These are phyloP conservation scores for Arachis hypogaea DNA, from an alignment of 306 rosid species.

Conservation along the genomic window DNA sequence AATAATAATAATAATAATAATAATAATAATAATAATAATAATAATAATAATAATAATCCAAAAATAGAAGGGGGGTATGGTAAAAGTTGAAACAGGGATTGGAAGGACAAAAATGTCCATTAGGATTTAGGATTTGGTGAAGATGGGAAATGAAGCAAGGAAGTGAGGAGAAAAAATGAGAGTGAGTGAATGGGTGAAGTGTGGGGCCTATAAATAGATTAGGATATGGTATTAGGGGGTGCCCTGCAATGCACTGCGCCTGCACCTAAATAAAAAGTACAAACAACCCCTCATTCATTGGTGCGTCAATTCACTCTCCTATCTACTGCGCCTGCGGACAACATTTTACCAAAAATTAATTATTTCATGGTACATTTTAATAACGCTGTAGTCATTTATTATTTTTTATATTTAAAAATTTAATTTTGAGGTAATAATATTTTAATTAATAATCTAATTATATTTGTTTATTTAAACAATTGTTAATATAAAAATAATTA, in stretches of 20 bases:
- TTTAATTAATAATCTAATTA: too few species aligned
- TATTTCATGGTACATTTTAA: too few species aligned
- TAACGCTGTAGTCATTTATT: too few species aligned
- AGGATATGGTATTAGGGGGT: conserved; percentile 16
- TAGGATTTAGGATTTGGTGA: neutral
- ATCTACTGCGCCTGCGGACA: conserved; percentile 37
- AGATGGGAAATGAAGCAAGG: neutral
- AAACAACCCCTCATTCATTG: conserved; percentile 42
- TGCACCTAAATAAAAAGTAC: conserved; percentile 46
- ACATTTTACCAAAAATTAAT: conserved; percentile 1
- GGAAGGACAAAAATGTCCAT: conserved; percentile 14
- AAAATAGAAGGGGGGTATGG: too few species aligned
- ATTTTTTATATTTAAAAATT: too few species aligned
- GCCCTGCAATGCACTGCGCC: conserved; percentile 5
- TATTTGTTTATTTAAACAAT: too few species aligned
- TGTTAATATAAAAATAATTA: too few species aligned
- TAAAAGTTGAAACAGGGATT: neutral
- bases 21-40: too few species aligned
- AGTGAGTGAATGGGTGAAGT: neutral
- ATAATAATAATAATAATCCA: too few species aligned
- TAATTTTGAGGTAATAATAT: too few species aligned
- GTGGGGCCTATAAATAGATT: neutral
- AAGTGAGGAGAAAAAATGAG: neutral
- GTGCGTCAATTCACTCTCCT: neutral
- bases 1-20: too few species aligned